These are phyloP conservation scores for Gelatoporia subvermispora DNA, from an alignment of 768 basidiomycete species.

Conservation along the genomic window DNA sequence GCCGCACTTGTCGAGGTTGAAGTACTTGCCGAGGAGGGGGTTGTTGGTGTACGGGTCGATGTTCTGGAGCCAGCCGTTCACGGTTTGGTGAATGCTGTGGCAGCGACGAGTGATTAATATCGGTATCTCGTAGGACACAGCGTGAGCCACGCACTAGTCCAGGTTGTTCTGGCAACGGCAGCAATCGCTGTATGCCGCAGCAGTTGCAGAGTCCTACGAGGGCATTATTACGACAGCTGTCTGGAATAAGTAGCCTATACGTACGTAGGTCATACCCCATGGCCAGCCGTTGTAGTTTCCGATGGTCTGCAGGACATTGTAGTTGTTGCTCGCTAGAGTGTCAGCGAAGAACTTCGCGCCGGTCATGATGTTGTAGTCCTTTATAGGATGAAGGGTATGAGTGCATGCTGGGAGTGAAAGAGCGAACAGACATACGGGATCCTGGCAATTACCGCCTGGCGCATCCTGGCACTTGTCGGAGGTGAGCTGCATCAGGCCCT, in stretches of 20 bases:
- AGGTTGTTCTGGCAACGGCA: slow-evolving; percentile 79
- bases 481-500: slow-evolving; percentile 85
- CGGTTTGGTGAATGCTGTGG: slow-evolving; percentile 58
- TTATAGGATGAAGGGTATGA: neutral
- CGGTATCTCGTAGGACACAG: neutral
- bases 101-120: slow-evolving; percentile 4
- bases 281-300: slow-evolving; percentile 80
- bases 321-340: slow-evolving; percentile 42
- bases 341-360: slow-evolving; percentile 57
- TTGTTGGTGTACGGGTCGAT: slow-evolving; percentile 42
- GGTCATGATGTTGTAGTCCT: slow-evolving; percentile 72
- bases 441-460: slow-evolving; percentile 37
- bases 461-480: slow-evolving; percentile 68
- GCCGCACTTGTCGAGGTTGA: slow-evolving; percentile 49
- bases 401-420: neutral
- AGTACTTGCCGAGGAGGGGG: slow-evolving; percentile 55
- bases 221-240: neutral
- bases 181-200: slow-evolving; percentile 48
- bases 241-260: slow-evolving; percentile 11
- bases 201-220: slow-evolving; percentile 48
- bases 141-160: slow-evolving; percentile 62
- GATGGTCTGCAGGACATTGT: slow-evolving; percentile 51
- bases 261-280: slow-evolving; percentile 52
- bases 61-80: slow-evolving; percentile 71
- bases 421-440: slow-evolving; percentile 26